phyloP scores from a whole-genome alignment of 2,329 filamentous ascomycete genomes.

The Scytalidium sp. region DNA sequence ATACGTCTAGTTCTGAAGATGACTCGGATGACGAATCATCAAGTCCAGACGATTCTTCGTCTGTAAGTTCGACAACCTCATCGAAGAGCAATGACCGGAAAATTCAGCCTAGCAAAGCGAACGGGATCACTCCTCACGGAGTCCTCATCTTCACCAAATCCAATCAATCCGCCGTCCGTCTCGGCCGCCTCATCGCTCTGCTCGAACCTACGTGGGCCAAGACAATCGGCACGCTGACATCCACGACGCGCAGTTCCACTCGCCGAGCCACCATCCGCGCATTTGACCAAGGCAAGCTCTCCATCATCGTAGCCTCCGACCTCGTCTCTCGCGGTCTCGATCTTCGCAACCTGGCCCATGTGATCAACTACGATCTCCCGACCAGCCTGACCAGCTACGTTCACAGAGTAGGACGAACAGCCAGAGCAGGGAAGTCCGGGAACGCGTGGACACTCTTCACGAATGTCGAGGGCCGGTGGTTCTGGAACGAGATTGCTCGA shows the following conservation, averaged over 20 bases:
- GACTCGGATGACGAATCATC: constrained; percentile 5
- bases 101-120: constrained; percentile 9
- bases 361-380: constrained; percentile 93
- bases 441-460: constrained; percentile 84
- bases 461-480: constrained; percentile 78
- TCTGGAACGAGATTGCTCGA: constrained; percentile 77
- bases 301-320: constrained; percentile 85
- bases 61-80: background rate
- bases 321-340: constrained; percentile 92
- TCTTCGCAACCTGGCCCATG: constrained; percentile 72
- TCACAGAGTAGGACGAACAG: constrained; percentile 88
- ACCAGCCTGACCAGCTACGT: constrained; percentile 79
- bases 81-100: background rate
- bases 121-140: constrained; percentile 23
- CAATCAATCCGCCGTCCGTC: constrained; percentile 81
- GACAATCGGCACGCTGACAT: constrained; percentile 69
- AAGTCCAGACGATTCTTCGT: constrained; percentile 3
- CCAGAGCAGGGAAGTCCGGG: constrained; percentile 72
- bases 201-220: constrained; percentile 57
- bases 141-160: constrained; percentile 87
- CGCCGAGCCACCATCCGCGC: constrained; percentile 64
- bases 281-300: constrained; percentile 61
- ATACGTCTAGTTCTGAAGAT: constrained; percentile 5
- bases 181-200: constrained; percentile 74
- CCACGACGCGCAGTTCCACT: constrained; percentile 69